Evolutionary conservation across 2,329 filamentous ascomycete species (phyloP), one percentile per base, ranked within the genome.

Genomic region (Calonectria pseudoreteaudii): DNA sequence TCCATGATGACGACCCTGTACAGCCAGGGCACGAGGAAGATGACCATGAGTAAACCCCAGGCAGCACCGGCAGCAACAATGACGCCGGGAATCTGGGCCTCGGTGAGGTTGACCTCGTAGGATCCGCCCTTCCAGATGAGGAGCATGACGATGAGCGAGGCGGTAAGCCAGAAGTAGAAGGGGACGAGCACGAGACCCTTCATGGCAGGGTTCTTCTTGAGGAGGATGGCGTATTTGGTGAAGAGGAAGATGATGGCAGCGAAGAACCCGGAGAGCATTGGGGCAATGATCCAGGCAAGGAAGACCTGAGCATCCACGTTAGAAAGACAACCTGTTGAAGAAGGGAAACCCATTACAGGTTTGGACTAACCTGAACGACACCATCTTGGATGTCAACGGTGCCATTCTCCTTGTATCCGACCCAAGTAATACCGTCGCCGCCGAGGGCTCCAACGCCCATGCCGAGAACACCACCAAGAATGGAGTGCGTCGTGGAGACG

Each of bases 401-500:
- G 1, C 85, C 85, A 10, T 79, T 70, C 3, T 88, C 79, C 13
- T 82, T 85, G 72, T 88, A 83, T 56, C 83, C 88, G 18, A 87
- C 80, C 89, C 91, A 93, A 70, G 88, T 86, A 64, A 93, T 85
- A 74, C 89, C 88, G 2, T 83, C 71, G 3, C 85, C 82, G 8
- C 91, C 91, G 34, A 92, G 83, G 13, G 86, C 82, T 16, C 90
- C 91, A 47, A 93, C 85, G 56, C 90, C 91, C 79, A 91, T 90
- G 70, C 91, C 91, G 70, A 91, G 85, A 36, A 93, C 86, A 75
- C 90, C 90, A 23, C 89, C 90, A 74, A 92, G 87, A 73, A 92
- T 87, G 16, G 90, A 91, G 81, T 92, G 90, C 1, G 91, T 92
- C 5, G 91, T 91, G 0, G 90, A 92, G 26, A 92, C 90, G 44